These are phyloP conservation scores for Calocybe gangraenosa DNA, from an alignment of 768 basidiomycete genomes.

Conservation along the genomic window DNA sequence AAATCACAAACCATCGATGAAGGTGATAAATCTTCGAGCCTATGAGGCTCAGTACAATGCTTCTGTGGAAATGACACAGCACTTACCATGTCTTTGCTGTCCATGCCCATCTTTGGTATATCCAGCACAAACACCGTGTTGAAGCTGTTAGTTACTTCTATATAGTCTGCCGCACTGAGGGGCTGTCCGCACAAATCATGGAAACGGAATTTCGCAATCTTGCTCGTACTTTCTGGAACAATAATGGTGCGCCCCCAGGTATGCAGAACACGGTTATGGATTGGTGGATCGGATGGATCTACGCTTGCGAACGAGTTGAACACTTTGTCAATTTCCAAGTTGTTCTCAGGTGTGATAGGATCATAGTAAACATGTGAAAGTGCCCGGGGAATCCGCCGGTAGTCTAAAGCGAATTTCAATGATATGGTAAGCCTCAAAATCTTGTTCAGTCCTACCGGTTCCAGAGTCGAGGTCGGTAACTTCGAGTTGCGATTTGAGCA, in stretches of 20 bases:
- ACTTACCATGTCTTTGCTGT: constrained; percentile 78
- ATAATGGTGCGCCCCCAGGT: constrained; percentile 89
- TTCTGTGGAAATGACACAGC: constrained; percentile 8
- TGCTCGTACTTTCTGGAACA: constrained; percentile 76
- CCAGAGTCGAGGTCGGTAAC: constrained; percentile 95
- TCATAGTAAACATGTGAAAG: constrained; percentile 93
- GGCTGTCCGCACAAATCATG: constrained; percentile 83
- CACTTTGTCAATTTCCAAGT: constrained; percentile 74
- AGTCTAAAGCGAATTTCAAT: constrained; percentile 50
- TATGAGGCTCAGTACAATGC: constrained; percentile 21
- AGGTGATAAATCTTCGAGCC: constrained; percentile 96
- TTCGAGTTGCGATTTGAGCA: constrained; percentile 82
- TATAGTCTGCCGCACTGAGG: constrained; percentile 91
- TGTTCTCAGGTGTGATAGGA: constrained; percentile 66
- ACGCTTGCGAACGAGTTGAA: constrained; percentile 65
- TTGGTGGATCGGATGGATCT: constrained; percentile 50
- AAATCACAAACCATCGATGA: constrained; percentile 74
- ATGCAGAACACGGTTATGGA: constrained; percentile 58
- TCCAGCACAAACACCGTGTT: constrained; percentile 84
- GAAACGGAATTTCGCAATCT: constrained; percentile 85
- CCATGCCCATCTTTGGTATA: constrained; percentile 84
- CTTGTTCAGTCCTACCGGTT: constrained; percentile 55
- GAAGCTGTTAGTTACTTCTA: constrained; percentile 89
- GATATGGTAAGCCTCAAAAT: constrained; percentile 2
- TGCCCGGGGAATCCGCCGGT: constrained; percentile 88